Evolutionary conservation across 768 basidiomycete species (phyloP).

Genomic region (Glaciozyma antarctica): DNA sequence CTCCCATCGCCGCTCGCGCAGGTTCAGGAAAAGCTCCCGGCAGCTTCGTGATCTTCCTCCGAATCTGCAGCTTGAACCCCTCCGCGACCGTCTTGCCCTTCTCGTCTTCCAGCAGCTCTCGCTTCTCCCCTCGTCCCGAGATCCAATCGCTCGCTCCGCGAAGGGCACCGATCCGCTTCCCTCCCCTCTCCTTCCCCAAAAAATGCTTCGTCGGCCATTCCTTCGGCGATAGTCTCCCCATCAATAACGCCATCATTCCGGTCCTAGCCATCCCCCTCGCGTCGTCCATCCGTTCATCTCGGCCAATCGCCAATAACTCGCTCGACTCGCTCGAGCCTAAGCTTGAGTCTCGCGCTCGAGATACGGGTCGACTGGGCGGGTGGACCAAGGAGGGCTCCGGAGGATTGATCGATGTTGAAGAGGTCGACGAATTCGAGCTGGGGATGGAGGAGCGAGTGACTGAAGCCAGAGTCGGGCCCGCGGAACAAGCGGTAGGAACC

Average conservation of each 20-base stretch:
- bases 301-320: not conserved
- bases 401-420: slow-evolving; percentile 6
- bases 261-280: too few species aligned
- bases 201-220: not conserved
- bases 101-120: not conserved
- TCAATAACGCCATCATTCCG: too few species aligned
- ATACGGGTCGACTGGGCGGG: not conserved
- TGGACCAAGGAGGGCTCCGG: not conserved
- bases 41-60: not conserved
- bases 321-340: slow-evolving; percentile 4
- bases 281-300: not conserved
- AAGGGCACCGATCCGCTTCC: not conserved
- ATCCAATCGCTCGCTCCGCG: not conserved
- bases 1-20: not conserved
- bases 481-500: too few species aligned
- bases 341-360: slow-evolving; percentile 2
- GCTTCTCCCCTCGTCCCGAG: not conserved
- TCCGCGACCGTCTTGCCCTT: not conserved
- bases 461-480: slow-evolving; percentile 16
- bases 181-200: not conserved
- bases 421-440: not conserved
- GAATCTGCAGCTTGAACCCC: not conserved
- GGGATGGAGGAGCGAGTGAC: slow-evolving; percentile 13
- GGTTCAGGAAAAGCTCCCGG: not conserved
- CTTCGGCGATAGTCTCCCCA: not conserved